Evolutionary conservation across 805 yeast genomes (phyloP), one percentile per base, ranked within the genome.

Genomic region (Cyberlindnera mycetangii): DNA sequence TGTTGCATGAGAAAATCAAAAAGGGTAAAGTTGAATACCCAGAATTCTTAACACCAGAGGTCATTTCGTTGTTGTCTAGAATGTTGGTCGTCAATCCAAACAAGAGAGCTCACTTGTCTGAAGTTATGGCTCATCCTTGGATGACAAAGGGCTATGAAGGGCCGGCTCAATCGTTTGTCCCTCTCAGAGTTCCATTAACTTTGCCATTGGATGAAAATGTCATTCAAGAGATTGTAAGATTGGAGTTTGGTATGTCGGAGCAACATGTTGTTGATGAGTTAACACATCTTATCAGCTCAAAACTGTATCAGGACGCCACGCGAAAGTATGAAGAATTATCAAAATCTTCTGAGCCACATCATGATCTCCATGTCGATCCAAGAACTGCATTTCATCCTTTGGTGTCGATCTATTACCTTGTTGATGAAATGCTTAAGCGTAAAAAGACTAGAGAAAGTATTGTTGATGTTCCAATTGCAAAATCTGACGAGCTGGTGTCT

Each of bases 11-110:
- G 51, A 90, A 90, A 64, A 93, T 93, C 62, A 93, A 92, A 62
- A 78, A 82, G 53, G 99, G 98, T 32, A 74, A 81, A 50, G 96
- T 93, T 10, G 96, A 89, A 53, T 93, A 93, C 63, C 98, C 99
- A 7, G 75, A 76, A 30, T 81, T 82, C 67, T 68, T 93, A 38
- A 83, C 95, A 6, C 71, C 77, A 25, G 95, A 87, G 53, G 92
- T 95, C 60, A 76, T 84, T 6, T 84, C 90, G 7, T 68, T 93
- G 47, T 68, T 93, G 34, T 79, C 89, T 2, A 76, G 89, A 55
- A 93, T 93, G 97, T 73, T 93, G 45, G 96, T 90, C 22, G 98
- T 93, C 5, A 87, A 89, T 57, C 96, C 97, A 7, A 61, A 69
- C 7, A 80, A 81, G 49, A 80, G 99, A 60, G 96, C 96, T 1